A percentile compares a stretch with the other conserved stretches of the same genome.
Evolutionary conservation across 2,329 filamentous ascomycete genomes (phyloP).

Genomic region (Didymella exigua): DNA sequence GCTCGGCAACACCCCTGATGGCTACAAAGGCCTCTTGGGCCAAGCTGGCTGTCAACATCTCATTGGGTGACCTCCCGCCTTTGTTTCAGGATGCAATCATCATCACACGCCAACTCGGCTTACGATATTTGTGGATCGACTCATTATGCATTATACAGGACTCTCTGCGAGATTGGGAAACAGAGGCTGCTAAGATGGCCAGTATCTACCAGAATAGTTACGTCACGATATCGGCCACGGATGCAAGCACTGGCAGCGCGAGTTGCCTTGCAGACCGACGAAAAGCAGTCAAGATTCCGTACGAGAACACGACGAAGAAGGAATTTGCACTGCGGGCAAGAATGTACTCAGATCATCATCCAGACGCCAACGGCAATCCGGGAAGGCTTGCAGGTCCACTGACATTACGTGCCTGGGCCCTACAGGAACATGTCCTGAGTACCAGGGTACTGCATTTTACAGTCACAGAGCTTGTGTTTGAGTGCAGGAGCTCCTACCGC

Average conservation of each 20-base stretch:
- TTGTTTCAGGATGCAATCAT: conserved; percentile 38
- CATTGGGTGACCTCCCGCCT: conserved; percentile 34
- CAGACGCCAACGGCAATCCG: conserved; percentile 23
- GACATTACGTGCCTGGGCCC: conserved; percentile 37
- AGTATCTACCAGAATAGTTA: conserved; percentile 43
- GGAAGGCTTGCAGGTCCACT: conserved; percentile 36
- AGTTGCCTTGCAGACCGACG: conserved; percentile 33
- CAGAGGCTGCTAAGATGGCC: conserved; percentile 43
- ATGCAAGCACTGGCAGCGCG: conserved; percentile 27
- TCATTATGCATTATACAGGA: conserved; percentile 46
- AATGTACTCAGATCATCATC: conserved; percentile 38
- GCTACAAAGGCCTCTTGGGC: conserved; percentile 39
- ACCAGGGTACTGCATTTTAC: conserved; percentile 44
- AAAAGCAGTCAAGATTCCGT: conserved; percentile 35
- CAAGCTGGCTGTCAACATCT: conserved; percentile 33
- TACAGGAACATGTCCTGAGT: conserved; percentile 44
- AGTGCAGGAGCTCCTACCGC: conserved; percentile 40
- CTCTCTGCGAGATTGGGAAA: conserved; percentile 41
- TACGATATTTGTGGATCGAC: conserved; percentile 47
- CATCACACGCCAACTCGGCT: conserved; percentile 39
- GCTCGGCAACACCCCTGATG: conserved; percentile 28
- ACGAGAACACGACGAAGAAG: conserved; percentile 34
- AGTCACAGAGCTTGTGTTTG: conserved; percentile 41
- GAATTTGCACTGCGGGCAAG: conserved; percentile 34
- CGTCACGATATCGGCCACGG: conserved; percentile 40